phyloP scores from a whole-genome alignment of 495 filamentous ascomycete genomes.

The Pyronema domesticum region DNA sequence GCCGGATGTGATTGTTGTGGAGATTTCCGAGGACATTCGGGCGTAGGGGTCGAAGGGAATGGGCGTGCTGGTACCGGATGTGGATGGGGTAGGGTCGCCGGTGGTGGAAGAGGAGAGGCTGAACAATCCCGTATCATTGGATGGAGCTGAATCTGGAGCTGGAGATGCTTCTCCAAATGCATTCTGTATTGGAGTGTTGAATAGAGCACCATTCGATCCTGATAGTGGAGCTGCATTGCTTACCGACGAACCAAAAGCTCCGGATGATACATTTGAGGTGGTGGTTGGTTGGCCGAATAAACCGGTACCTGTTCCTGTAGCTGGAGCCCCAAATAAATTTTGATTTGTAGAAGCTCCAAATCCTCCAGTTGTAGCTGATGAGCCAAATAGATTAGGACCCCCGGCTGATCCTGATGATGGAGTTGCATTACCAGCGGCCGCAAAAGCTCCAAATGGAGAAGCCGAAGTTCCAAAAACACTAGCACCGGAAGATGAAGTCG shows the following conservation, averaged over 20 bases:
- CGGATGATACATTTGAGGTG: background rate
- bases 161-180: no score
- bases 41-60: background rate
- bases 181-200: background rate
- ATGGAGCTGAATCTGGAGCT: no score
- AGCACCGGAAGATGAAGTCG: background rate
- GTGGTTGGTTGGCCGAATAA: no score
- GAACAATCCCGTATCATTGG: background rate
- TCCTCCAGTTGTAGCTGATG: background rate
- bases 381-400: no score
- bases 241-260: background rate
- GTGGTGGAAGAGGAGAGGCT: background rate
- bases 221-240: background rate
- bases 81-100: background rate
- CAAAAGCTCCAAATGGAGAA: background rate
- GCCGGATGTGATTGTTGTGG: conserved; percentile 20
- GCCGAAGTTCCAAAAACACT: background rate
- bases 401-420: background rate
- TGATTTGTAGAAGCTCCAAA: background rate
- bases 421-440: background rate
- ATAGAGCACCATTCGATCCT: background rate
- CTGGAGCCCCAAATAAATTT: no score
- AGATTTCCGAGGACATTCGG: conserved; percentile 10
- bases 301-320: no score
- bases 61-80: background rate